Evolutionary conservation across 352 stramenopile genomes (phyloP).

Genomic region (Globisporangium irregulare): DNA sequence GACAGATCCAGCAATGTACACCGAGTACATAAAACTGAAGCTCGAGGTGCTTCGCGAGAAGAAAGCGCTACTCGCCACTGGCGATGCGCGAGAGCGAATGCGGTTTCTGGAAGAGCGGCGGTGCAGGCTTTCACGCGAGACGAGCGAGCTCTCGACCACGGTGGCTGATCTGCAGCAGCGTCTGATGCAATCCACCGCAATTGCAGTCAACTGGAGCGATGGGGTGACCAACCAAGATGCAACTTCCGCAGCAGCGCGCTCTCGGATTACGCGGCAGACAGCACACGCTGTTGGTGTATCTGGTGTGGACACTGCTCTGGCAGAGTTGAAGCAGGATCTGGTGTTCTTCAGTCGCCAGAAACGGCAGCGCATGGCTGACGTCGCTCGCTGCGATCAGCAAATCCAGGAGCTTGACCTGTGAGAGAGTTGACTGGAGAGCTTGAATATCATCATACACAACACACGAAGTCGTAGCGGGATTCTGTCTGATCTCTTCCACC

Average conservation of each 20-base stretch:
- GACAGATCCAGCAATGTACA: background rate
- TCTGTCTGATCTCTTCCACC: no score
- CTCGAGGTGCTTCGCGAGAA: constrained; percentile 1
- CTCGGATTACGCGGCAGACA: background rate
- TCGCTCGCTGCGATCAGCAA: constrained; percentile 7
- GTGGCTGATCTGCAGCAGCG: constrained; percentile 6
- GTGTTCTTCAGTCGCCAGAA: constrained; percentile 11
- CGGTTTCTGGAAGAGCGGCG: constrained; percentile 8
- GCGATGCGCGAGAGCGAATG: background rate
- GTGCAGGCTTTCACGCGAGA: background rate
- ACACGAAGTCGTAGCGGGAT: no score
- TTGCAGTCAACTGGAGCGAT: background rate
- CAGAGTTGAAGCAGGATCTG: background rate
- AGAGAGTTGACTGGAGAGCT: no score
- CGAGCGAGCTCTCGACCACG: constrained; percentile 10
- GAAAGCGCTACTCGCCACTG: background rate
- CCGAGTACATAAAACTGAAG: background rate
- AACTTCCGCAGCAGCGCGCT: background rate
- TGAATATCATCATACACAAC: no score
- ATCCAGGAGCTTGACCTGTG: constrained; percentile 5
- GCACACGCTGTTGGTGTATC: background rate
- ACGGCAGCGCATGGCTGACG: constrained; percentile 3
- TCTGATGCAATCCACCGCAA: background rate
- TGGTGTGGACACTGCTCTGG: background rate
- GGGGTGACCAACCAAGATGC: background rate